Evolutionary conservation across 2,329 filamentous ascomycete species (phyloP).

Genomic region (Aspergillus sergii): DNA sequence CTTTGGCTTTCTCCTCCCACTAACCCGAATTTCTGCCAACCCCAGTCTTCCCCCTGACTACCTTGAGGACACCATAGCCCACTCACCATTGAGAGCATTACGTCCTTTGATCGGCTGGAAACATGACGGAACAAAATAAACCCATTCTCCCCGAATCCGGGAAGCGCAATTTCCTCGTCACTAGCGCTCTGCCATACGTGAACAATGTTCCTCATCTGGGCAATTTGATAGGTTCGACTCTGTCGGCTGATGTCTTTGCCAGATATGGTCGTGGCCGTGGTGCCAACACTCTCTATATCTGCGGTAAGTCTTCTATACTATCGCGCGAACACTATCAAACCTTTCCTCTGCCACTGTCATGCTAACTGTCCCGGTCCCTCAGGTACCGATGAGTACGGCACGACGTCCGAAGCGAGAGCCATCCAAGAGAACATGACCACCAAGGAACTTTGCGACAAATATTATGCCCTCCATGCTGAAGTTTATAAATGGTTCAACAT

Average conservation of each 20-base stretch:
- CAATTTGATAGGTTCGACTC: slow-evolving; percentile 83
- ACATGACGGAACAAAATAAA: slow-evolving; percentile 30
- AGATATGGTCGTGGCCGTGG: slow-evolving; percentile 63
- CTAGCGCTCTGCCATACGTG: slow-evolving; percentile 86
- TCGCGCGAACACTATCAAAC: neutral
- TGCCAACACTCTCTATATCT: slow-evolving; percentile 79
- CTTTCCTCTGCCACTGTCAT: neutral
- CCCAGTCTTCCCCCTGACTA: neutral
- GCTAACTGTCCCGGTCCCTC: neutral
- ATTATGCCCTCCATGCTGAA: slow-evolving; percentile 84
- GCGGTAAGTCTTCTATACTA: slow-evolving; percentile 56
- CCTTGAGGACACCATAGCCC: slow-evolving; percentile 1
- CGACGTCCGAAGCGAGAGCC: slow-evolving; percentile 93
- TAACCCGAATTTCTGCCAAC: neutral
- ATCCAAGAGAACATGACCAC: slow-evolving; percentile 84
- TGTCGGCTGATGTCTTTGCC: slow-evolving; percentile 85
- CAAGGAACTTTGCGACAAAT: slow-evolving; percentile 85
- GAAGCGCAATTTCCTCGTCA: slow-evolving; percentile 86
- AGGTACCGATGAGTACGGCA: slow-evolving; percentile 82
- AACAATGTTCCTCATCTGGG: slow-evolving; percentile 81
- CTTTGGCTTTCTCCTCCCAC: neutral
- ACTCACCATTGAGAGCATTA: slow-evolving; percentile 1
- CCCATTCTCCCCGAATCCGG: slow-evolving; percentile 65
- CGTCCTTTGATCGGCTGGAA: slow-evolving; percentile 29
- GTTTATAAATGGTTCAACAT: slow-evolving; percentile 98